Base-by-base conservation (phyloP, 441 rosid species). In the Lepidium campestre region DNA sequence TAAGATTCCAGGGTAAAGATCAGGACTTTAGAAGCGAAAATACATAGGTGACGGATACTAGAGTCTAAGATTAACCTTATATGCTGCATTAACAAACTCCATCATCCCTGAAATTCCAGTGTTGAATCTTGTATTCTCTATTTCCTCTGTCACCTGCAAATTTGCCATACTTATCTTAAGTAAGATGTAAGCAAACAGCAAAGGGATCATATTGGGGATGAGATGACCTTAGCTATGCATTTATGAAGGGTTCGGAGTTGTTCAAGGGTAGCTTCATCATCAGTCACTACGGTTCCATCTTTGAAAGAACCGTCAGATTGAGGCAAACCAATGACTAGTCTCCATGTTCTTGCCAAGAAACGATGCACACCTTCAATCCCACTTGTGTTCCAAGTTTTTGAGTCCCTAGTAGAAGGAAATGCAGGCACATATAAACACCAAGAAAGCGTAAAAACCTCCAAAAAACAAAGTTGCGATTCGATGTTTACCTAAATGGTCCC, bases 51-150 rank as follows among this genome's bases (percentile, higher is more conserved):
- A 46, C 7, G 0, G 13, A 9, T 57, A 59, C 4, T 42, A 19
- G 50, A 59, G 45, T 45, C 13, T 25, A 10, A 6, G 10, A 61
- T 62, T 40, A 59, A 93, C 99, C 99, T 94, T 94, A 52, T 83
- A 87, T 1, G 94, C 92, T 0, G 96, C 89, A 76, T 91, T 91
- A 57, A 91, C 62, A 77, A 94, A 94, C 81, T 89, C 99, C 99
- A 94, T 91, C 97, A 94, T 91, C 68, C 96, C 92, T 55, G 99
- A 94, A 75, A 94, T 91, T 47, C 97, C 97, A 0, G 99, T 91
- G 83, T 89, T 94, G 75, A 94, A 94, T 73, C 99, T 58, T 19
- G 96, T 94, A 22, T 85, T 92, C 83, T 91, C 96, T 29, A 84
- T 84, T 80, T 94, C 99, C 78, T 94, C 97, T 0, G 88, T 86